phyloP scores from a whole-genome alignment of 495 filamentous ascomycete species.

The Daldinia decipiens region DNA sequence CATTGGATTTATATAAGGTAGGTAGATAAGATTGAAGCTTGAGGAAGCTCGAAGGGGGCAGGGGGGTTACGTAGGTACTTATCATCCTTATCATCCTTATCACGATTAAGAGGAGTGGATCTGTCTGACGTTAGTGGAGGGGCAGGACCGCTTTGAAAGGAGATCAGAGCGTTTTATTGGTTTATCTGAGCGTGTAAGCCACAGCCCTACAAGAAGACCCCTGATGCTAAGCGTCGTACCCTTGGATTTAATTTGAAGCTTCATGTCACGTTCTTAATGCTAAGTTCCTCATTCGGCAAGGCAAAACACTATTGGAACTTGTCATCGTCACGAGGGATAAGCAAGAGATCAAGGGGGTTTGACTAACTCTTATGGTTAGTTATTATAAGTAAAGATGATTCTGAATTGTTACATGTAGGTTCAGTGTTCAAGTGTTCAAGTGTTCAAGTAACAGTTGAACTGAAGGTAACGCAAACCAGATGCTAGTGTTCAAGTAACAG shows the following conservation, averaged over 20 bases:
- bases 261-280: slow-evolving; percentile 27
- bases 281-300: slow-evolving; percentile 20
- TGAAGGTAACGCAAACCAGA: background rate
- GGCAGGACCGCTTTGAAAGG: background rate
- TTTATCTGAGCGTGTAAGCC: background rate
- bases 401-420: background rate
- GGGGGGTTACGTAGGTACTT: background rate
- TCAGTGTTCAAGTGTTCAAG: background rate
- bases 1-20: slow-evolving; percentile 5
- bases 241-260: slow-evolving; percentile 9
- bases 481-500: background rate
- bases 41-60: slow-evolving; percentile 1
- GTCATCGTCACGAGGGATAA: background rate
- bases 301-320: background rate
- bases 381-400: background rate
- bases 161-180: slow-evolving; percentile 1
- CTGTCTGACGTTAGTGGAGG: slow-evolving; percentile 8
- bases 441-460: background rate
- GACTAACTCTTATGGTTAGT: background rate
- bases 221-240: slow-evolving; percentile 8
- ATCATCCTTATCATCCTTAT: slow-evolving; percentile 13
- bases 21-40: too few relatives aligned
- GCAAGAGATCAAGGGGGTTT: background rate
- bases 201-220: slow-evolving; percentile 16
- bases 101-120: background rate